A percentile compares a stretch with the other conserved stretches of the same genome.
Evolutionary conservation across 2,329 filamentous ascomycete genomes (phyloP).

Genomic region (Neophaeococcomyces mojaviensis): DNA sequence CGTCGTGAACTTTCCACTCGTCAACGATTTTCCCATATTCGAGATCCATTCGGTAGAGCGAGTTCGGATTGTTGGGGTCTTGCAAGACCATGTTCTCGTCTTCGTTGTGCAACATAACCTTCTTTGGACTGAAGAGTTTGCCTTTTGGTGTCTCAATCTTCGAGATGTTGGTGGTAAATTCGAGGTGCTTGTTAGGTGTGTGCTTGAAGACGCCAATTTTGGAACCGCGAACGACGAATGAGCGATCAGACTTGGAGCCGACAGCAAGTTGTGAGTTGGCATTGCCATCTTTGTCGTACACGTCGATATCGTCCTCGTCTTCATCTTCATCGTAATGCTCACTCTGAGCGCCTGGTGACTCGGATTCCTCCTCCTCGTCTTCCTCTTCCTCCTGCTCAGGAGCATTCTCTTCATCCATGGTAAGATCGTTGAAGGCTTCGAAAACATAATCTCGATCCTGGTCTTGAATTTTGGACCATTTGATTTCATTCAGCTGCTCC

Average conservation of each 20-base stretch:
- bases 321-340: conserved; percentile 71
- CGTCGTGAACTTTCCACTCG: conserved; percentile 96
- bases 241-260: conserved; percentile 93
- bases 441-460: conserved; percentile 89
- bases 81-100: conserved; percentile 86
- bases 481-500: conserved; percentile 90
- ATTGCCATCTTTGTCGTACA: conserved; percentile 65
- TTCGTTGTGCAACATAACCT: conserved; percentile 91
- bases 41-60: conserved; percentile 92
- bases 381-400: conserved; percentile 49
- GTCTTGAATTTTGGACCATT: conserved; percentile 90
- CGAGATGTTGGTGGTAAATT: conserved; percentile 95
- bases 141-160: conserved; percentile 86
- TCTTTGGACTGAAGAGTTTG: conserved; percentile 84
- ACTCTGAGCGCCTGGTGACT: conserved; percentile 58
- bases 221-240: conserved; percentile 91
- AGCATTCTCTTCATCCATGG: conserved; percentile 70
- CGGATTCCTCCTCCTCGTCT: conserved; percentile 54
- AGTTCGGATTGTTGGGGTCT: conserved; percentile 74
- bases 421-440: conserved; percentile 89
- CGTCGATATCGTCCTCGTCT: conserved; percentile 68
- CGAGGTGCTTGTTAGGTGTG: conserved; percentile 80
- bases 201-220: conserved; percentile 99
- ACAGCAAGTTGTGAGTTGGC: conserved; percentile 91
- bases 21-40: conserved; percentile 97